Base-by-base conservation (phyloP, 495 filamentous ascomycete genomes). In the Jackrogersella minutella region DNA sequence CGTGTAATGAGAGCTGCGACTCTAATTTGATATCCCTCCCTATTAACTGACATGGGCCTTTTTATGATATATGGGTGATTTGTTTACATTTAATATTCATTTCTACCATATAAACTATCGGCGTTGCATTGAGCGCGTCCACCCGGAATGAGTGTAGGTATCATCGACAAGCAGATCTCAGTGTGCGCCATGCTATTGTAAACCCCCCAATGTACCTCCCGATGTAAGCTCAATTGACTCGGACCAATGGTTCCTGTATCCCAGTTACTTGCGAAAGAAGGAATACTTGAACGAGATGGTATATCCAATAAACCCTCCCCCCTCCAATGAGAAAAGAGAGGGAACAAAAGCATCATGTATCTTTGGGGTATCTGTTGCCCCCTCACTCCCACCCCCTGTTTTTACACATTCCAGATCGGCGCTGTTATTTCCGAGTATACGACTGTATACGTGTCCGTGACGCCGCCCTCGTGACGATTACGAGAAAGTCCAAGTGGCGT, bases 101-200 rank as follows among this genome's bases (percentile, higher is more conserved):
- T n/a, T n/a, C n/a, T n/a, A n/a, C n/a, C n/a, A n/a, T n/a, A n/a
- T n/a, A n/a, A n/a, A n/a, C n/a, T n/a, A n/a, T n/a, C n/a, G n/a
- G n/a, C n/a, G n/a, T n/a, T n/a, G n/a, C n/a, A n/a, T n/a, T n/a
- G n/a, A n/a, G n/a, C n/a, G n/a, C n/a, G n/a, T n/a, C 44, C 52
- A 49, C 36, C 61, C 7, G 13, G 13, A 57, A 58, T 52, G 61
- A 64, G 31, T 14, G 44, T 36, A 52, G 49, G 49, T 53, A 34
- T 54, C 37, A 46, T 26, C 41, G 21, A 24, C 40, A 24, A 37
- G n/a, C n/a, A 40, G 30, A 24, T 33, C 8, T 46, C 46, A 21
- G 31, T 30, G 21, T 52, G 33, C 47, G 30, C 62, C 39, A 37
- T 54, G 54, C 54, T 53, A 65, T 37, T 28, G 16, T 31, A 34